Base-by-base conservation (phyloP, 1,284 basidiomycete genomes). In the Anthracocystis walkeri region DNA sequence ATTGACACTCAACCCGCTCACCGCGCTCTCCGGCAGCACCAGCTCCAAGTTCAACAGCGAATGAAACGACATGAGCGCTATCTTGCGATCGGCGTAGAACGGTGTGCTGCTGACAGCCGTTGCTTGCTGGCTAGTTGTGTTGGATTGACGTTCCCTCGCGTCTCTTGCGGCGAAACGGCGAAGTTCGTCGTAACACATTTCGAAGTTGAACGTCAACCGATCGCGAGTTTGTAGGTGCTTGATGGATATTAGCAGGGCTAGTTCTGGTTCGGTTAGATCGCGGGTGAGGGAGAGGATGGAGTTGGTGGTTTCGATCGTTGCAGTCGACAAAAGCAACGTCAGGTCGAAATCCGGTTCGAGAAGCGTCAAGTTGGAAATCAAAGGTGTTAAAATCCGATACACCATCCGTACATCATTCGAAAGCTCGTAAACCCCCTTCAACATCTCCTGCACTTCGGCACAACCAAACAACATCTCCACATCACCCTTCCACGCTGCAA, bases 201-300 rank as follows among this genome's bases (percentile, higher is more conserved):
- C 83, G 54, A 84, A 84, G 58, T 82, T 84, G 64, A 84, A 84
- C n/a, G 78, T 64, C n/a, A 51, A 42, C 11, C 77, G 69, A 44
- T 80, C 81, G 18, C 75, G 70, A 3, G 71, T 66, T 50, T 78
- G 75, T 0, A 84, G 58, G n/a, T 84, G 83, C 49, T 80, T 81
- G 41, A 83, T 67, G 1, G 83, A 60, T 35, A 84, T 75, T 10
- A 84, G 72, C 0, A 84, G 62, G 1, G 80, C 75, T n/a, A 83
- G 63, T 44, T 84, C 81, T 0, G 78, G 69, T 25, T 77, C 67
- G 51, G 78, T 77, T 29, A 84, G 61, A 31, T 78, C 75, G 45
- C 53, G 58, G 11, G 76, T 69, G 18, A 63, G 31, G 58, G 51
- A 25, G 7, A 77, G 72, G 18, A 65, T 40, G 58, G 51, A 31